phyloP scores from a whole-genome alignment of 2,329 filamentous ascomycete genomes.

The Ceratocystis albifundus region DNA sequence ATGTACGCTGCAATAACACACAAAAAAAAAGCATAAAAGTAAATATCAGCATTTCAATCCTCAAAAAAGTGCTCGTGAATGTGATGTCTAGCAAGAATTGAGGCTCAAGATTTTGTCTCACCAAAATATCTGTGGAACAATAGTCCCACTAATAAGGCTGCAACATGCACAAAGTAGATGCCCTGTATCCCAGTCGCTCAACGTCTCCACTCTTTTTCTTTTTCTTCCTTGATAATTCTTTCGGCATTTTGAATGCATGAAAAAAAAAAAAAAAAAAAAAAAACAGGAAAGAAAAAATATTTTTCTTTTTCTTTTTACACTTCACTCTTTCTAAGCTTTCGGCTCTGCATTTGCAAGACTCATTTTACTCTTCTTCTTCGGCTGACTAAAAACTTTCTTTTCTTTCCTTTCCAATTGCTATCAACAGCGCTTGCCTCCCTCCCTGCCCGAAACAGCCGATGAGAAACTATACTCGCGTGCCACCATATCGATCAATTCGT shows the following conservation, averaged over 20 bases:
- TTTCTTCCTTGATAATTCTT: background rate
- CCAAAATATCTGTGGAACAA: background rate
- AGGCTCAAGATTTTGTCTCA: slow-evolving; percentile 1
- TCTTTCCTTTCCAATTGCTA: too few species aligned
- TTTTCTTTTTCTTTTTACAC: background rate
- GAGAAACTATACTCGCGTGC: too few species aligned
- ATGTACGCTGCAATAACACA: background rate
- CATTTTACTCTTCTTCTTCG: background rate
- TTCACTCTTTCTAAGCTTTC: background rate
- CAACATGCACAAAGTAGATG: background rate
- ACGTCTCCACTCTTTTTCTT: background rate
- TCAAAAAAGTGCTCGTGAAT: background rate
- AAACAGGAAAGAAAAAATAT: too few species aligned
- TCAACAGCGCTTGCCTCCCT: too few species aligned
- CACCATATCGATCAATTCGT: too few species aligned
- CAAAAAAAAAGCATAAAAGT: slow-evolving; percentile 2
- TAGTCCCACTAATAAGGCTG: background rate
- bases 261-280: too few species aligned
- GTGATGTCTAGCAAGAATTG: background rate
- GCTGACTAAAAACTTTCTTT: too few species aligned
- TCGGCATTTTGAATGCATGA: background rate
- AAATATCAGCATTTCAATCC: background rate
- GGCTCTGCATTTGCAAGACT: background rate
- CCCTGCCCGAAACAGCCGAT: too few species aligned
- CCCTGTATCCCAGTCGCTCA: background rate